A percentile compares a stretch with the other conserved stretches of the same genome.
Evolutionary conservation across 805 yeast genomes (phyloP).

Genomic region (Wickerhamomyces chambardii): DNA sequence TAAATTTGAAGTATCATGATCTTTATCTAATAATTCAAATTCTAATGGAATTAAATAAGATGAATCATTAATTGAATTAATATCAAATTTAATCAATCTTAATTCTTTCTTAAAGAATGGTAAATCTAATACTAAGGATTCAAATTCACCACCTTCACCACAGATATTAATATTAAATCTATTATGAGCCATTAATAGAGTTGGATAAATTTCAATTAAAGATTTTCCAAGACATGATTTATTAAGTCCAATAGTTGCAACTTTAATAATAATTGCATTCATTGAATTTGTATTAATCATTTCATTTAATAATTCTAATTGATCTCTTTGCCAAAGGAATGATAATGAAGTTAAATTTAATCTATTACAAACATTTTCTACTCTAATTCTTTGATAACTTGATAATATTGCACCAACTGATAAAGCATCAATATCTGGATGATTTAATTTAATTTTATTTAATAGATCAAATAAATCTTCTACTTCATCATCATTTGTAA

Average conservation of each 20-base stretch:
- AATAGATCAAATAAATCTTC: slow-evolving; percentile 68
- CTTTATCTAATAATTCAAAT: too few species aligned
- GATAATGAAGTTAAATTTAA: slow-evolving; percentile 62
- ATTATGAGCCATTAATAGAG: slow-evolving; percentile 44
- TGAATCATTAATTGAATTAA: too few species aligned
- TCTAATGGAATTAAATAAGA: too few species aligned
- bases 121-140: slow-evolving; percentile 84
- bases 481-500: slow-evolving; percentile 74
- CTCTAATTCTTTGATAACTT: slow-evolving; percentile 90
- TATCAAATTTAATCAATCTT: slow-evolving; percentile 10
- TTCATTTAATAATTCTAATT: slow-evolving; percentile 69
- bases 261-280: slow-evolving; percentile 85
- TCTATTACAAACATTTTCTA: slow-evolving; percentile 81
- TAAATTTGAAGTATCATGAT: too few species aligned
- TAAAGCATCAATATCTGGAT: slow-evolving; percentile 76
- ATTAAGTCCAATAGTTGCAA: slow-evolving; percentile 84
- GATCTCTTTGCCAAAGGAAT: slow-evolving; percentile 88
- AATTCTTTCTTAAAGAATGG: slow-evolving; percentile 62
- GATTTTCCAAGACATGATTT: slow-evolving; percentile 59
- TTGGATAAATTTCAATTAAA: slow-evolving; percentile 52
- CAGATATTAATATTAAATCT: slow-evolving; percentile 84
- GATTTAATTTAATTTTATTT: slow-evolving; percentile 31
- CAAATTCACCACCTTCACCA: slow-evolving; percentile 99
- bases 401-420: slow-evolving; percentile 95
- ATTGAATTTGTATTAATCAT: slow-evolving; percentile 55